Evolutionary conservation across 108 stramenopile genomes (phyloP).

Genomic region (Conticribra guillardii): DNA sequence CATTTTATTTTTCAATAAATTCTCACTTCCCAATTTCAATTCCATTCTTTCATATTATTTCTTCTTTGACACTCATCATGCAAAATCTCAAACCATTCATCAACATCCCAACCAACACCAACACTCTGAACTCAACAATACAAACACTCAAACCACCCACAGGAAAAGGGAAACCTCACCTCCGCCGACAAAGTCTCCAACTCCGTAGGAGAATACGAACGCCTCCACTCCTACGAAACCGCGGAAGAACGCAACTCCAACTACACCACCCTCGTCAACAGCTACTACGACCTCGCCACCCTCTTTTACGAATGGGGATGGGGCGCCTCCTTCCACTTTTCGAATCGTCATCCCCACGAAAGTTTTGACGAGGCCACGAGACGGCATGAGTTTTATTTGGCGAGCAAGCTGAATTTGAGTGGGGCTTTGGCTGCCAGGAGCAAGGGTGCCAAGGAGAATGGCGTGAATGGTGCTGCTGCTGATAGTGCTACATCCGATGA

Average conservation of each 20-base stretch:
- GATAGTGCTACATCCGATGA: too few relatives aligned
- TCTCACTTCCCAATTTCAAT: too few relatives aligned
- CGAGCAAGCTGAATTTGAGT: constrained; percentile 58
- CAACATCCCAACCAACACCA: background rate
- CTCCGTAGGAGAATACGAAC: too few relatives aligned
- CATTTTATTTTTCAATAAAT: too few relatives aligned
- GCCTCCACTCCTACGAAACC: constrained; percentile 56
- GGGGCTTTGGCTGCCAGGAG: too few relatives aligned
- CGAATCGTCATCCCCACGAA: constrained; percentile 80
- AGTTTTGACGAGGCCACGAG: constrained; percentile 84
- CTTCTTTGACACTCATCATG: too few relatives aligned
- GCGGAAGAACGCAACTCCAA: constrained; percentile 52
- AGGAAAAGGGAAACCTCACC: constrained; percentile 63
- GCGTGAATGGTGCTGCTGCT: too few relatives aligned
- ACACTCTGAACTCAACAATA: background rate
- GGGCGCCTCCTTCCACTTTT: constrained; percentile 93
- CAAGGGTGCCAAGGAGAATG: too few relatives aligned
- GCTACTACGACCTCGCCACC: constrained; percentile 94
- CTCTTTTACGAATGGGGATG: constrained; percentile 98
- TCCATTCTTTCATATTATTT: too few relatives aligned
- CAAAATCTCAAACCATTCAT: too few relatives aligned
- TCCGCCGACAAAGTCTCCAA: too few relatives aligned
- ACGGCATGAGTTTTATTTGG: constrained; percentile 90
- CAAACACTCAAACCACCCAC: background rate
- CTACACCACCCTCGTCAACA: constrained; percentile 81